Evolutionary conservation across 805 yeast species (phyloP).

Genomic region (Starmerella vitae): DNA sequence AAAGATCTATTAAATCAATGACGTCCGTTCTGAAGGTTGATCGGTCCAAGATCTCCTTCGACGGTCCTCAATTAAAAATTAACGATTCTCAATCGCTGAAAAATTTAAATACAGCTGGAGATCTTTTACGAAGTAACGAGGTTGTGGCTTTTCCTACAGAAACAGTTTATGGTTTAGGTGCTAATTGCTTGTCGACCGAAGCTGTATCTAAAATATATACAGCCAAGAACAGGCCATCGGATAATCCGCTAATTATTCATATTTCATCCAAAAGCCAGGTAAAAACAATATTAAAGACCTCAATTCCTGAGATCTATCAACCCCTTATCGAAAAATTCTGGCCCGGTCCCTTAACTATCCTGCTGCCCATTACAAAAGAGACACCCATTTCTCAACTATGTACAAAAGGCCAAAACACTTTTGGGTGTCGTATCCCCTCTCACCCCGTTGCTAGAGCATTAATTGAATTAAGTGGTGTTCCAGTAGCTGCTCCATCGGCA

Average conservation of each 20-base stretch:
- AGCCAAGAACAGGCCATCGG: conserved; percentile 90
- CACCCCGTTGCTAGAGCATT: conserved; percentile 85
- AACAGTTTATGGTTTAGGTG: conserved; percentile 94
- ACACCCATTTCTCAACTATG: conserved; percentile 50
- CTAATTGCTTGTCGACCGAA: conserved; percentile 59
- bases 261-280: conserved; percentile 67
- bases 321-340: conserved; percentile 58
- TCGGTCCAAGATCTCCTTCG: conserved; percentile 39
- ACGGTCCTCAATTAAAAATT: conserved; percentile 26
- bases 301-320: conserved; percentile 56
- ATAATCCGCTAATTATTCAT: conserved; percentile 87
- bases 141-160: conserved; percentile 94
- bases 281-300: conserved; percentile 40
- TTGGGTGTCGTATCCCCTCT: conserved; percentile 81
- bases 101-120: conserved; percentile 47
- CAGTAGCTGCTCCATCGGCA: conserved; percentile 96
- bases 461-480: conserved; percentile 69
- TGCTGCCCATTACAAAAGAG: conserved; percentile 42
- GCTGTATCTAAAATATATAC: conserved; percentile 64
- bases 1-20: conserved; percentile 5
- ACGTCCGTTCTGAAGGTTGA: conserved; percentile 44
- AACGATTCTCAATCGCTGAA: conserved; percentile 32
- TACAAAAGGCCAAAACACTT: conserved; percentile 78
- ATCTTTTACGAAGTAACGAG: conserved; percentile 37
- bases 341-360: conserved; percentile 93